A percentile compares a stretch with the other conserved stretches of the same genome.
Evolutionary conservation across 2,329 filamentous ascomycete species (phyloP).

Genomic region (Neopestalotiopsis sp.): DNA sequence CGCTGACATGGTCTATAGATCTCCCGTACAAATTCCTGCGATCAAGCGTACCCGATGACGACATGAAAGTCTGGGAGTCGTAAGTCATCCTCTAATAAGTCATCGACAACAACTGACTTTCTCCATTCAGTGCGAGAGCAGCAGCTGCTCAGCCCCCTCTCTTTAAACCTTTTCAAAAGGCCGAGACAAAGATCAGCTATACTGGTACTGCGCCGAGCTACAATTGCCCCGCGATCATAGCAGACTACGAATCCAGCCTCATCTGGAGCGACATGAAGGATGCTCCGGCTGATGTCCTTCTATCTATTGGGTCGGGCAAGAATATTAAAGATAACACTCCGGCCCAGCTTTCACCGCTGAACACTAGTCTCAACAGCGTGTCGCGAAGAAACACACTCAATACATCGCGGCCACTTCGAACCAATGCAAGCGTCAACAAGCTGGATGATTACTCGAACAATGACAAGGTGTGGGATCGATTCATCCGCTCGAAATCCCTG

Average conservation of each 20-base stretch:
- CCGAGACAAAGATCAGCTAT: conserved; percentile 30
- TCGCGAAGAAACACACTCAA: conserved; percentile 6
- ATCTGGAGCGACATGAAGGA: conserved; percentile 33
- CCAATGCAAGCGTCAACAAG: conserved; percentile 5
- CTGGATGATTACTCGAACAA: conserved; percentile 15
- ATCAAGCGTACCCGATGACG: conserved; percentile 29
- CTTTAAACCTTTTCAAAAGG: conserved; percentile 35
- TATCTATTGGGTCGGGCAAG: conserved; percentile 34
- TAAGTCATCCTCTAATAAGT: conserved; percentile 24
- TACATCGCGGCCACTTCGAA: conserved; percentile 4
- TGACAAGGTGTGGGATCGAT: conserved; percentile 31
- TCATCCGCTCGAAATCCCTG: conserved; percentile 24
- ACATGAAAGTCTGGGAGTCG: conserved; percentile 37
- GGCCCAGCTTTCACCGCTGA: conserved; percentile 28
- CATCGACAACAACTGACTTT: conserved; percentile 7
- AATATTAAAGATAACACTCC: conserved; percentile 27
- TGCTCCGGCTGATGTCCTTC: conserved; percentile 31
- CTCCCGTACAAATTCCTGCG: conserved; percentile 32
- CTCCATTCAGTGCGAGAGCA: conserved; percentile 32
- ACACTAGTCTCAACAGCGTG: conserved; percentile 10
- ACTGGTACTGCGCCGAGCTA: conserved; percentile 24
- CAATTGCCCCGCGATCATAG: conserved; percentile 31
- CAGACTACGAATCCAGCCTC: conserved; percentile 32
- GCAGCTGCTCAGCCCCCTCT: conserved; percentile 32
- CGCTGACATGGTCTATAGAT: conserved; percentile 19